Evolutionary conservation across 78 protist genomes (phyloP).

Genomic region (Planoprotostelium fungivorum): DNA sequence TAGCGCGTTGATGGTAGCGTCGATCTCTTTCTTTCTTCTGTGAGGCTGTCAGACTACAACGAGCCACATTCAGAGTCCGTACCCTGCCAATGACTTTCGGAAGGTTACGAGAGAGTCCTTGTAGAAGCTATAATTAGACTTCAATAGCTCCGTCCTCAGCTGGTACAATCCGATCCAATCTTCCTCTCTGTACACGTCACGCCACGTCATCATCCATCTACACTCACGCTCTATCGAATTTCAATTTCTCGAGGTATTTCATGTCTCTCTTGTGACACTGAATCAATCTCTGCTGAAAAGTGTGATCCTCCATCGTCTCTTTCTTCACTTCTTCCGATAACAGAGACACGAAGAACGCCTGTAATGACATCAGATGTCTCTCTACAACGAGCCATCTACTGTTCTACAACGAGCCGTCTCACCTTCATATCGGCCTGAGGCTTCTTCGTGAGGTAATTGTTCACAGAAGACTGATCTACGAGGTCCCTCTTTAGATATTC

Average conservation of each 20-base stretch:
- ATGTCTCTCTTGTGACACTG: not conserved
- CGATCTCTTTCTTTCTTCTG: not conserved
- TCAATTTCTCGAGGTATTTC: not conserved
- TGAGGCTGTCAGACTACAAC: not conserved
- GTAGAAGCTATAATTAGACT: not conserved
- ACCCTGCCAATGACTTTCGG: not conserved
- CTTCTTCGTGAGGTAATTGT: not conserved
- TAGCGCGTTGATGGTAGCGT: not conserved
- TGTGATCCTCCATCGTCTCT: not conserved
- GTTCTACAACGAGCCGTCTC: not conserved
- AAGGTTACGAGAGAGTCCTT: not conserved
- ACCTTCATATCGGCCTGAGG: not conserved
- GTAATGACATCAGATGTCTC: too few species aligned
- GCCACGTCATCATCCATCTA: too few species aligned
- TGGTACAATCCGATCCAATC: not conserved
- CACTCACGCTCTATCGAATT: not conserved
- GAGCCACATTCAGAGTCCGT: too few species aligned
- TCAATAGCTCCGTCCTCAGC: not conserved
- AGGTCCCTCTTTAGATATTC: not conserved
- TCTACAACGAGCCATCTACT: too few species aligned
- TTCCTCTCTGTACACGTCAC: not conserved
- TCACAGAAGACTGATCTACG: not conserved
- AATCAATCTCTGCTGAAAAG: not conserved
- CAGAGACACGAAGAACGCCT: not conserved
- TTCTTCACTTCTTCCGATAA: not conserved